Evolutionary conservation across 768 basidiomycete genomes (phyloP), one percentile per base, ranked within the genome.

Genomic region (Boletellus ananiceps): DNA sequence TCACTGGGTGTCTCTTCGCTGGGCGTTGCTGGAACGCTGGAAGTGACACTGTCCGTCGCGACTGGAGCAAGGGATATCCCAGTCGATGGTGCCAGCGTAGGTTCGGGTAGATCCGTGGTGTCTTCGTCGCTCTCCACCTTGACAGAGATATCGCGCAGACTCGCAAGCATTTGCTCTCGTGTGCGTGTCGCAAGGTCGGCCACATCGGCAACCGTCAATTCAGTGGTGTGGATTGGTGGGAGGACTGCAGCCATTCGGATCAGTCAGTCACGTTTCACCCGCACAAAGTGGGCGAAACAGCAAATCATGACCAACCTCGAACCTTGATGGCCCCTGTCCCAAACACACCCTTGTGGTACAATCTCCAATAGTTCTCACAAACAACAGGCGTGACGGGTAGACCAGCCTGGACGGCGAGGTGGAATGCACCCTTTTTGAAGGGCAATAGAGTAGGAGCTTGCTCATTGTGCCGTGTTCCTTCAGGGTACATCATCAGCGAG

Each of bases 391-490:
- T 79, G 60, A 99, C 85, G 6, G 96, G 95, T 40, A 98, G 78
- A 27, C 87, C 83, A 12, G 91, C 84, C 69, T 93, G 85, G 21
- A 98, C 78, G 25, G 96, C 96, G 43, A 97, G 79, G 65, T 98
- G 93, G 76, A 98, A 98, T 3, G 93, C 94, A 35, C 96, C 96
- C 69, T 97, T 99, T 77, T 99, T 99, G 75, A 99, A 85, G 3
- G 91, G 86, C 5, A 88, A 75, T 64, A 99, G 70, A 29, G 80
- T 77, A 8, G 86, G 78, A 29, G 75, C 69, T 53, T 83, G 74
- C 18, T 77, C 76, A 49, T 79, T 79, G 38, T 90, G 82, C 32
- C 95, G 82, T 11, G 96, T 99, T 27, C 96, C 96, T 71, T 98
- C 96, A 1, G 95, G 92, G 71, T 92, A 98, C 69, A 99, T 83